phyloP scores from a whole-genome alignment of 129 eudicot species.

The Artemisia argyi region DNA sequence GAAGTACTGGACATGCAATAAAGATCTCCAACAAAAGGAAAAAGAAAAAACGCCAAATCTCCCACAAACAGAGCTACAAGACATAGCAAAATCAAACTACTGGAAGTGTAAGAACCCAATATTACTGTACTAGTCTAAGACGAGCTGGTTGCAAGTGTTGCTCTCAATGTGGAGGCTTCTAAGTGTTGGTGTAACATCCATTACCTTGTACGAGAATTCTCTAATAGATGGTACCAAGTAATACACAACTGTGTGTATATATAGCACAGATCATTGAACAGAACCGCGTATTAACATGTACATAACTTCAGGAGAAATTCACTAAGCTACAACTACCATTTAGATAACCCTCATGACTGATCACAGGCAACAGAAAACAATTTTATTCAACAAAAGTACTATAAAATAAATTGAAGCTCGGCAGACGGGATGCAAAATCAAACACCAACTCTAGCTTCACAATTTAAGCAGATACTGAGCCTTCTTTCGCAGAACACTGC shows the following conservation, averaged over 20 bases:
- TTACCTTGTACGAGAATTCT: constrained; percentile 5
- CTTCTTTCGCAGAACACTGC: constrained; percentile 12
- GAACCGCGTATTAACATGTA: constrained; percentile 15
- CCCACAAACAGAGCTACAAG: neutral
- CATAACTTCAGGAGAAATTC: constrained; percentile 3
- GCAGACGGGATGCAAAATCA: constrained; percentile 9
- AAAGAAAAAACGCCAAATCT: neutral
- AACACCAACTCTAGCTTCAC: constrained; percentile 14
- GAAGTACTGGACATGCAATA: neutral
- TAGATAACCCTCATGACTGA: constrained; percentile 13
- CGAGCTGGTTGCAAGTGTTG: too few species aligned
- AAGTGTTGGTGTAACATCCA: neutral
- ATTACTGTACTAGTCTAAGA: too few species aligned
- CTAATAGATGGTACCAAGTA: constrained; percentile 12
- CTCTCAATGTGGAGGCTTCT: neutral
- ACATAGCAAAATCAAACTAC: constrained; percentile 7
- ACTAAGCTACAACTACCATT: constrained; percentile 13
- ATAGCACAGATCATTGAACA: constrained; percentile 2
- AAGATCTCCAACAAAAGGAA: neutral
- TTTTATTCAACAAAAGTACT: neutral
- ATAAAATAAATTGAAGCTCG: neutral
- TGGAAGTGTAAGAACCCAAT: constrained; percentile 21
- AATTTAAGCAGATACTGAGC: constrained; percentile 6
- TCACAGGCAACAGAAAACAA: constrained; percentile 14
- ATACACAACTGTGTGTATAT: neutral